Evolutionary conservation across 441 rosid species (phyloP).

Genomic region (Populus hybrid): DNA sequence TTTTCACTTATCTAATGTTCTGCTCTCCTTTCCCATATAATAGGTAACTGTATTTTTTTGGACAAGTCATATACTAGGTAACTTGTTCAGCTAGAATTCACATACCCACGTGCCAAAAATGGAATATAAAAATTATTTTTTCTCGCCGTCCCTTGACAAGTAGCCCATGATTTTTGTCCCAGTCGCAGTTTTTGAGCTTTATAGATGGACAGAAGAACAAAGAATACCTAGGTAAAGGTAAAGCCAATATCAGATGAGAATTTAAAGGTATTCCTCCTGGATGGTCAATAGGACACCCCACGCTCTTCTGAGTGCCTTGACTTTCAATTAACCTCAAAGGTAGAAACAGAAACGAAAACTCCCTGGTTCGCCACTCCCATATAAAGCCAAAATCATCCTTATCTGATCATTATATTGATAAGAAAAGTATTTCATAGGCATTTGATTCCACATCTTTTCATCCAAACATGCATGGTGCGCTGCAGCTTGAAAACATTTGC

Average conservation of each 20-base stretch:
- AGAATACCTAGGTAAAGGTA: constrained; percentile 15
- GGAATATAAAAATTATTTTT: constrained; percentile 18
- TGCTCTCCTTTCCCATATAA: constrained; percentile 27
- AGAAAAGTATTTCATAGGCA: background rate
- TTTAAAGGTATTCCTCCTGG: constrained; percentile 15
- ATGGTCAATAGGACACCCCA: constrained; percentile 44
- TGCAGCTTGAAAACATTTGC: constrained; percentile 22
- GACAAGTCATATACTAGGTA: constrained; percentile 27
- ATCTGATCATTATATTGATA: constrained; percentile 12
- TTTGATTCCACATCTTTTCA: constrained; percentile 12
- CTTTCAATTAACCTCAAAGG: constrained; percentile 32
- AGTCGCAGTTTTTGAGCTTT: constrained; percentile 20
- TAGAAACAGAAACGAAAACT: background rate
- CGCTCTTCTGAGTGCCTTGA: constrained; percentile 35
- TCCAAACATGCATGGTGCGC: constrained; percentile 16
- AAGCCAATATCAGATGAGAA: constrained; percentile 18
- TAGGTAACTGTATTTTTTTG: no score
- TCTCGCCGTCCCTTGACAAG: constrained; percentile 23
- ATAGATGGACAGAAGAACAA: background rate
- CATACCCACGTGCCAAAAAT: constrained; percentile 56
- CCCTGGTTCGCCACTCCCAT: constrained; percentile 11
- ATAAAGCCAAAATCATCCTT: constrained; percentile 26
- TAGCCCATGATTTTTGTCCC: constrained; percentile 25
- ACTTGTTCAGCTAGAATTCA: constrained; percentile 68
- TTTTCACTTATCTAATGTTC: background rate